Evolutionary conservation across 2,329 filamentous ascomycete species (phyloP).

Genomic region (Blastomyces percursus): DNA sequence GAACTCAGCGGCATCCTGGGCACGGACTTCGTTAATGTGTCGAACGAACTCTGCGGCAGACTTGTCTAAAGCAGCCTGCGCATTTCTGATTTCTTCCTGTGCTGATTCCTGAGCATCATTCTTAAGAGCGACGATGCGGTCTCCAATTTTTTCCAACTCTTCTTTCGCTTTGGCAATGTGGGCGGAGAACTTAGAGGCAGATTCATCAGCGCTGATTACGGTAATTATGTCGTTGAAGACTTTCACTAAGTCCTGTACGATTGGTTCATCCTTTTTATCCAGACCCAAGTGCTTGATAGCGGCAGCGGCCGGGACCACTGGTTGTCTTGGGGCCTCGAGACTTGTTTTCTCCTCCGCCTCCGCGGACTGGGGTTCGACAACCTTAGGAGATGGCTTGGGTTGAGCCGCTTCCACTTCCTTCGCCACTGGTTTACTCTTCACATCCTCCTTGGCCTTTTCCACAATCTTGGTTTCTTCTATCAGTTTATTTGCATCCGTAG

Average conservation of each 20-base stretch:
- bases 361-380: conserved; percentile 20
- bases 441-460: conserved; percentile 21
- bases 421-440: conserved; percentile 12
- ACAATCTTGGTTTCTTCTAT: conserved; percentile 8
- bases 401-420: conserved; percentile 22
- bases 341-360: conserved; percentile 18
- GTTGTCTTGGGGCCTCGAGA: conserved; percentile 25
- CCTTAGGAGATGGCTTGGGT: conserved; percentile 24
- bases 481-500: conserved; percentile 20
- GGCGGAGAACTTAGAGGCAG: conserved; percentile 62
- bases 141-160: conserved; percentile 65
- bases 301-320: conserved; percentile 39
- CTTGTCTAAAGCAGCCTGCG: conserved; percentile 69
- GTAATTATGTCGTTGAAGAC: conserved; percentile 95
- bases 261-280: conserved; percentile 65
- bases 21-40: conserved; percentile 75
- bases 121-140: conserved; percentile 66
- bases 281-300: conserved; percentile 70
- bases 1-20: conserved; percentile 69
- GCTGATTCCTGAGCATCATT: conserved; percentile 57
- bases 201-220: conserved; percentile 78
- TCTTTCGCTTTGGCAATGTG: conserved; percentile 78
- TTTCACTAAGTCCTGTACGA: conserved; percentile 86
- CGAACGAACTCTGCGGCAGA: conserved; percentile 79
- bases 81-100: conserved; percentile 60